These are phyloP conservation scores for Annulohypoxylon truncatum DNA, from an alignment of 2,329 filamentous ascomycete genomes.

Conservation along the genomic window DNA sequence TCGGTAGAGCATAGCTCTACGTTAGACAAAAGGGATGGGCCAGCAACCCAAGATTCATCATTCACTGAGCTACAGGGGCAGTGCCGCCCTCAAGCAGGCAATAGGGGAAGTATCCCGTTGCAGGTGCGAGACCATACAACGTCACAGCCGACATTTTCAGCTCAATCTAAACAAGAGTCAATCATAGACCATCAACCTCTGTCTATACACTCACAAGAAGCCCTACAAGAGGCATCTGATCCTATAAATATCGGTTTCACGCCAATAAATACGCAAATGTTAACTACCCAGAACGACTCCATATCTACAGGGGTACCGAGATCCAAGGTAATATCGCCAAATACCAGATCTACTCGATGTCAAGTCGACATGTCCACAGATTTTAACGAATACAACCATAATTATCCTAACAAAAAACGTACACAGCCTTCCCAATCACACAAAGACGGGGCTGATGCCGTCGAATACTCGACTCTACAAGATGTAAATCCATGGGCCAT, in stretches of 20 bases:
- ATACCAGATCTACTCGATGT: slow-evolving; percentile 3
- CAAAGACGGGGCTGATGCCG: slow-evolving; percentile 2
- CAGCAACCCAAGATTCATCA: not conserved
- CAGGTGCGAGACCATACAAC: not conserved
- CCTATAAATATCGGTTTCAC: not conserved
- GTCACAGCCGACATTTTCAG: not conserved
- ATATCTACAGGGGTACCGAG: not conserved
- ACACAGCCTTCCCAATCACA: not conserved
- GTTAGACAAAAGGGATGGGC: not conserved
- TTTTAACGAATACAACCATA: slow-evolving; percentile 27
- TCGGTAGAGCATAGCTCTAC: not conserved
- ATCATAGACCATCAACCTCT: not conserved
- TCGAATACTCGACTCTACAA: slow-evolving; percentile 1
- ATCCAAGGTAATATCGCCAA: not conserved
- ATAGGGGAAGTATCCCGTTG: not conserved
- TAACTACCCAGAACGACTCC: not conserved
- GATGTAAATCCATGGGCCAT: slow-evolving; percentile 55
- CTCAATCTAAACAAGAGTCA: not conserved
- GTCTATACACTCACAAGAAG: not conserved
- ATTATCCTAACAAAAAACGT: not conserved
- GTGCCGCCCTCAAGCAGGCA: not conserved
- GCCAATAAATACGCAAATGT: slow-evolving; percentile 6
- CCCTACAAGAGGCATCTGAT: not conserved
- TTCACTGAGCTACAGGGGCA: not conserved
- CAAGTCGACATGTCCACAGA: slow-evolving; percentile 43